Evolutionary conservation across 2,329 filamentous ascomycete genomes (phyloP).

Genomic region (Fusarium sp.): DNA sequence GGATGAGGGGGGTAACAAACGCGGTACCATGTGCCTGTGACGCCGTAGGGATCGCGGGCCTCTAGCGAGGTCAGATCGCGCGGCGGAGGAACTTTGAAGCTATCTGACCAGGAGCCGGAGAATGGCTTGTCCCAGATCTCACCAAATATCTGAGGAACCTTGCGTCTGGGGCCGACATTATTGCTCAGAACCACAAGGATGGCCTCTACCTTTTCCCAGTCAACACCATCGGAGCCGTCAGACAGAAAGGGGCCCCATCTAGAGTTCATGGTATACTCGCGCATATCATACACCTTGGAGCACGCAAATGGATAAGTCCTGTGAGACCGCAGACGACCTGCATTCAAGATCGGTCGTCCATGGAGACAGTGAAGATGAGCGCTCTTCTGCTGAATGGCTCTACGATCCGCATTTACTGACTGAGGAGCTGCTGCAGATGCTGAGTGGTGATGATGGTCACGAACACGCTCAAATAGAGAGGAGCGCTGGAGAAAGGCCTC

Average conservation of each 20-base stretch:
- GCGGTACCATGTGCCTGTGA: slow-evolving; percentile 78
- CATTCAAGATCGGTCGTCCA: slow-evolving; percentile 67
- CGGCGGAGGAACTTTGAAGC: slow-evolving; percentile 55
- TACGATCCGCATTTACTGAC: slow-evolving; percentile 12
- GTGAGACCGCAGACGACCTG: slow-evolving; percentile 50
- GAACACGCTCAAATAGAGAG: slow-evolving; percentile 70
- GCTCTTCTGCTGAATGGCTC: slow-evolving; percentile 67
- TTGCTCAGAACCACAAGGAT: slow-evolving; percentile 76
- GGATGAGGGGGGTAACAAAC: slow-evolving; percentile 53
- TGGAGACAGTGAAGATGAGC: slow-evolving; percentile 78
- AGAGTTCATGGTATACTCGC: slow-evolving; percentile 71
- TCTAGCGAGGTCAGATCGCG: slow-evolving; percentile 58
- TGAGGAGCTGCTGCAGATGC: slow-evolving; percentile 35
- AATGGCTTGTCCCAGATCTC: slow-evolving; percentile 68
- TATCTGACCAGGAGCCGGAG: slow-evolving; percentile 64
- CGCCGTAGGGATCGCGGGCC: slow-evolving; percentile 74
- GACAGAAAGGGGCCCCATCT: slow-evolving; percentile 79
- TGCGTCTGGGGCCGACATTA: slow-evolving; percentile 66
- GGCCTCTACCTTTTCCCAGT: slow-evolving; percentile 85
- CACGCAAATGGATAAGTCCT: slow-evolving; percentile 71
- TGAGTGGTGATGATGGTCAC: slow-evolving; percentile 48
- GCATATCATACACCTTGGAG: slow-evolving; percentile 78
- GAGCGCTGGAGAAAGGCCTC: slow-evolving; percentile 73
- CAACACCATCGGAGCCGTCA: slow-evolving; percentile 71
- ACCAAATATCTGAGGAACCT: slow-evolving; percentile 59